Conservation (phyloP, 768 basidiomycete genomes). For the Kwoniella europaea region DNA sequence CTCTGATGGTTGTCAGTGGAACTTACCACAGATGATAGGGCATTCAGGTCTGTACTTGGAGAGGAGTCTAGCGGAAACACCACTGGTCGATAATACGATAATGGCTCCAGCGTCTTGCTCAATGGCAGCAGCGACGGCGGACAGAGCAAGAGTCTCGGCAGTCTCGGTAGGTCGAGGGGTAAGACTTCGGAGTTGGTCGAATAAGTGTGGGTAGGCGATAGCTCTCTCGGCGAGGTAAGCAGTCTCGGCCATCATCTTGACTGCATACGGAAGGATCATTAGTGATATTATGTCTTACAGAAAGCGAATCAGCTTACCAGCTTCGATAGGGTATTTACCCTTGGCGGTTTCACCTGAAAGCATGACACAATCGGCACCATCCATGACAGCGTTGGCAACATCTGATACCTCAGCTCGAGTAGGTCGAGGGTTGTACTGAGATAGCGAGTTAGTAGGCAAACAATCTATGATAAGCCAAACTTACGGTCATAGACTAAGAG, state of each 20-base stretch:
- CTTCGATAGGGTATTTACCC: conserved; percentile 92
- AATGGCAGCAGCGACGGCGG: conserved; percentile 90
- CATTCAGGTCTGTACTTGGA: conserved; percentile 94
- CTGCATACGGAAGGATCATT: conserved; percentile 59
- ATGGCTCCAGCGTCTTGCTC: conserved; percentile 96
- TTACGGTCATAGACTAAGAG: conserved; percentile 22
- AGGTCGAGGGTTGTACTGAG: conserved; percentile 92
- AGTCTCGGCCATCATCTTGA: conserved; percentile 99
- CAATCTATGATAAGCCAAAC: not conserved
- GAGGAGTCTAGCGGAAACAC: conserved; percentile 91
- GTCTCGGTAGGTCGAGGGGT: conserved; percentile 90
- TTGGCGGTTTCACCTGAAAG: conserved; percentile 99
- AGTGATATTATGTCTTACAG: not conserved
- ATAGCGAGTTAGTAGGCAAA: conserved; percentile 19
- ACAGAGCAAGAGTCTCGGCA: conserved; percentile 92
- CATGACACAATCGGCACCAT: conserved; percentile 99
- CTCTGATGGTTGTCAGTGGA: not conserved
- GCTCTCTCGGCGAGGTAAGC: conserved; percentile 94
- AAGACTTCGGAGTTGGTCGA: conserved; percentile 79
- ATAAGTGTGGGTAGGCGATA: conserved; percentile 92
- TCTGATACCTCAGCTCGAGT: conserved; percentile 99
- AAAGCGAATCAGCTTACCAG: conserved; percentile 65
- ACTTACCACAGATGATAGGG: conserved; percentile 90
- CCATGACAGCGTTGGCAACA: conserved; percentile 95
- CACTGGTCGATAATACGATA: conserved; percentile 90